These are phyloP conservation scores for Solanum bulbocastanum DNA, from an alignment of 257 asterid species.

Conservation along the genomic window DNA sequence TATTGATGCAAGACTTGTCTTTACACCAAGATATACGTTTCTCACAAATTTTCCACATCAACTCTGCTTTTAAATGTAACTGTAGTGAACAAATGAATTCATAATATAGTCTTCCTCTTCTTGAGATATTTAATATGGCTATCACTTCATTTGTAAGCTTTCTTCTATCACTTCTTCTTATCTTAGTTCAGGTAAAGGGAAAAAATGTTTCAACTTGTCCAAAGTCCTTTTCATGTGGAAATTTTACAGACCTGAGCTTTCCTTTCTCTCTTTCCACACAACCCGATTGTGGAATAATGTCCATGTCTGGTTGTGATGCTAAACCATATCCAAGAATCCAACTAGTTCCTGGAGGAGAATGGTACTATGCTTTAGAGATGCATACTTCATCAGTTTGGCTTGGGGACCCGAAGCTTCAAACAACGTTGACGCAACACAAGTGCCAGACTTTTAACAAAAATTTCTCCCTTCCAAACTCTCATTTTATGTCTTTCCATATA, in stretches of 20 bases:
- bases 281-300: not conserved
- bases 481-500: not conserved
- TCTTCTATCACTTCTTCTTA: not conserved
- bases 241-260: not conserved
- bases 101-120: not conserved
- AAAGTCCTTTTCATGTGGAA: not conserved
- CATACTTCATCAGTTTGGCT: not conserved
- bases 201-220: not conserved
- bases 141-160: not conserved
- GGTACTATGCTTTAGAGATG: not conserved
- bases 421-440: not conserved
- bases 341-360: not conserved
- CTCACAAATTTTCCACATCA: not conserved
- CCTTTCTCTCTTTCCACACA: not conserved
- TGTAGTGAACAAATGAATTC: not conserved
- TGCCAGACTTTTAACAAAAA: not conserved
- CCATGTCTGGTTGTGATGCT: not conserved
- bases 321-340: not conserved
- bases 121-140: not conserved
- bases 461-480: not conserved
- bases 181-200: not conserved
- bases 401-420: not conserved
- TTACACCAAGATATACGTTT: not conserved
- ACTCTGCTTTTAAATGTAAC: not conserved
- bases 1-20: not conserved